Conservation (phyloP, 192 early-diverging fungal species). For the Diversispora eburnea region DNA sequence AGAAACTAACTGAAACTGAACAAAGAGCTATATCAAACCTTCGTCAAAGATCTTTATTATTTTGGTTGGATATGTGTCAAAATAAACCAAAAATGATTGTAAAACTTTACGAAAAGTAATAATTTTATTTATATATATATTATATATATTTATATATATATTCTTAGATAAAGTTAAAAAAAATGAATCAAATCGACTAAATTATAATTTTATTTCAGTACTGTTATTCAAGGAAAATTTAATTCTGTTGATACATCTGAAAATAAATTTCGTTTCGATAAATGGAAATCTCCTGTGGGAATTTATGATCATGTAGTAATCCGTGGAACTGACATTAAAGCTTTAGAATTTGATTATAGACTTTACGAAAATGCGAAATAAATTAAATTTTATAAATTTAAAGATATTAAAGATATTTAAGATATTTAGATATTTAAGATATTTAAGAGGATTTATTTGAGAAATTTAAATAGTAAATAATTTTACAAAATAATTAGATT, state of each 20-base stretch:
- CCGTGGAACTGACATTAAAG: conserved; percentile 47
- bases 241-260: conserved; percentile 47
- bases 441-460: too few relatives aligned
- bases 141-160: not conserved
- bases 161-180: not conserved
- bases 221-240: conserved; percentile 41
- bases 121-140: too few relatives aligned
- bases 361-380: too few relatives aligned
- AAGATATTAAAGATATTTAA: too few relatives aligned
- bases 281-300: conserved; percentile 48
- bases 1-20: not conserved
- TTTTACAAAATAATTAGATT: too few relatives aligned
- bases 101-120: conserved; percentile 40
- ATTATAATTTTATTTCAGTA: conserved; percentile 24
- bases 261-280: conserved; percentile 46
- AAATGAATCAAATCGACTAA: not conserved
- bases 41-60: conserved; percentile 41
- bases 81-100: conserved; percentile 30
- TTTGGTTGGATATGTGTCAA: conserved; percentile 46
- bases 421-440: too few relatives aligned
- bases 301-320: conserved; percentile 50
- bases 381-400: too few relatives aligned
- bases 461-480: too few relatives aligned
- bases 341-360: conserved; percentile 29
- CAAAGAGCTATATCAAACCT: conserved; percentile 23